Evolutionary conservation across 345 rosid species (phyloP).

Genomic region (Zanthoxylum bungeanum): DNA sequence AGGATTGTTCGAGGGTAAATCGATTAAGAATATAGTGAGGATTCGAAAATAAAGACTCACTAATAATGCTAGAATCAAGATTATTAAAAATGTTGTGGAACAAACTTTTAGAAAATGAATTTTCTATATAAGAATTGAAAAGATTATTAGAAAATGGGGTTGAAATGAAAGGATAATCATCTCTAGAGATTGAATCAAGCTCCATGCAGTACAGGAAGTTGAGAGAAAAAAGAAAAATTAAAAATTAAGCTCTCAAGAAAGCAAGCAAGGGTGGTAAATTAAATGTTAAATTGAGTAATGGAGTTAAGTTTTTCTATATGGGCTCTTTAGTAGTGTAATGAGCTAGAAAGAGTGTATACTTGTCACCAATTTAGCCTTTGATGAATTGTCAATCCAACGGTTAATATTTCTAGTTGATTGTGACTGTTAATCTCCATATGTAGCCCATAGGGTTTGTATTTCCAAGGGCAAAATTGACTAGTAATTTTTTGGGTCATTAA

Average conservation of each 20-base stretch:
- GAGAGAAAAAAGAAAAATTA: too few species aligned
- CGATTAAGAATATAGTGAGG: constrained; percentile 14
- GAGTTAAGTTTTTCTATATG: constrained; percentile 3
- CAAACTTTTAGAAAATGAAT: constrained; percentile 12
- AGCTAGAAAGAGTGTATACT: constrained; percentile 10
- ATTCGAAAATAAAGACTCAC: neutral
- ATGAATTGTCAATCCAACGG: constrained; percentile 19
- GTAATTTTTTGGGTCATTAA: constrained; percentile 26
- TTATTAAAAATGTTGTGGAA: constrained; percentile 16
- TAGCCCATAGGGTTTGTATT: neutral
- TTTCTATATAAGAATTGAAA: neutral
- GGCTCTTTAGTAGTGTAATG: constrained; percentile 2
- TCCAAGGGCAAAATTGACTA: neutral
- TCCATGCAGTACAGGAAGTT: constrained; percentile 41
- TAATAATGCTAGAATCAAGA: constrained; percentile 4
- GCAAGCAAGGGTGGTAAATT: constrained; percentile 21
- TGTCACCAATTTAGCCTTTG: constrained; percentile 28
- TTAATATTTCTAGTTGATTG: constrained; percentile 24
- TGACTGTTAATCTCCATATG: constrained; percentile 23
- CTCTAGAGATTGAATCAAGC: constrained; percentile 31
- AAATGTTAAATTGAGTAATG: constrained; percentile 6
- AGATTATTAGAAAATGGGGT: constrained; percentile 21
- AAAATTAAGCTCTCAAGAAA: constrained; percentile 10
- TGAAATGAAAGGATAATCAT: constrained; percentile 36
- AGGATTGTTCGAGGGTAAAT: constrained; percentile 16